These are phyloP conservation scores for Chytriomyces sp. DNA, from an alignment of 192 early-diverging fungal genomes.

Conservation along the genomic window DNA sequence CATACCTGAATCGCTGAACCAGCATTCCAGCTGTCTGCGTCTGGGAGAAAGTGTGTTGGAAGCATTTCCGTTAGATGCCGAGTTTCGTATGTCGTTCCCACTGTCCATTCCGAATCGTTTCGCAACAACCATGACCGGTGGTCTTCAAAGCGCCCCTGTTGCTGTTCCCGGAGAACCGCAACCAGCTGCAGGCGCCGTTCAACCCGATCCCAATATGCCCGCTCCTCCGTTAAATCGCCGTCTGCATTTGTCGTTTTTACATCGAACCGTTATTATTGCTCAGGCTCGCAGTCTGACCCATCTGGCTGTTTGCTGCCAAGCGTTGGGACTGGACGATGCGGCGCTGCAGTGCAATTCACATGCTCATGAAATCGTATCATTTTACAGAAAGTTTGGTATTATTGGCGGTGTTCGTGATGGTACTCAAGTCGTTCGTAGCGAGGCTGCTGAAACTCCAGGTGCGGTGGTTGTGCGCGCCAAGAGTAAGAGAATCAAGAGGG, in stretches of 20 bases:
- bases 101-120: constrained; percentile 20
- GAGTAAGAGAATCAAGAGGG: not conserved
- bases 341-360: constrained; percentile 42
- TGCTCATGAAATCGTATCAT: constrained; percentile 19
- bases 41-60: constrained; percentile 57
- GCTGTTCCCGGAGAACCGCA: not conserved
- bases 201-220: constrained; percentile 6
- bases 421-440: constrained; percentile 33
- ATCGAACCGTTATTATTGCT: constrained; percentile 53
- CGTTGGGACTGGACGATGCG: constrained; percentile 48
- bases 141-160: not conserved
- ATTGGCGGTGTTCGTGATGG: constrained; percentile 4
- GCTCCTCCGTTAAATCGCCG: not conserved
- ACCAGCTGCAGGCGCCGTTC: not conserved
- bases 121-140: constrained; percentile 27
- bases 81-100: constrained; percentile 38
- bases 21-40: constrained; percentile 50
- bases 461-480: not conserved
- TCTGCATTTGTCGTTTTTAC: constrained; percentile 56
- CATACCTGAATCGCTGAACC: constrained; percentile 50
- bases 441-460: not conserved
- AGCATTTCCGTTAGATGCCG: constrained; percentile 47
- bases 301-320: constrained; percentile 53
- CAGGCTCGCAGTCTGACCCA: constrained; percentile 56
- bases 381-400: constrained; percentile 10